Conservation (phyloP, 495 filamentous ascomycete genomes). For the Niebla homalea region DNA sequence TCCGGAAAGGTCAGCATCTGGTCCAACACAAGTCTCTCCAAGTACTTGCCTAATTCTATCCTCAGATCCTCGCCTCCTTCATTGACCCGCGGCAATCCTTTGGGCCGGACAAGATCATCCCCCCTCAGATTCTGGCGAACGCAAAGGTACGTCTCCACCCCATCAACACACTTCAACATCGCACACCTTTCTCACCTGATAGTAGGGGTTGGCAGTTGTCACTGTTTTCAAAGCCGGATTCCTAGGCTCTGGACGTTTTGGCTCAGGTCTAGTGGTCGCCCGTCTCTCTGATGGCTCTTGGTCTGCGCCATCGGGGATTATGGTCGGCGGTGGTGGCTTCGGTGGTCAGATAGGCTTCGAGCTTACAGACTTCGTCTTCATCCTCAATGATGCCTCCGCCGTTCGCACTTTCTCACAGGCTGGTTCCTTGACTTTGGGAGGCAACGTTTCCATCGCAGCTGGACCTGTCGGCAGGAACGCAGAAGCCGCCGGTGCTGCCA, state of each 20-base stretch:
- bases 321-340: conserved; percentile 80
- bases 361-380: conserved; percentile 97
- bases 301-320: conserved; percentile 89
- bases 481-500: conserved; percentile 89
- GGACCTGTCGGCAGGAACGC: conserved; percentile 90
- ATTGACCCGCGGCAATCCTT: conserved; percentile 90
- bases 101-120: conserved; percentile 94
- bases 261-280: conserved; percentile 86
- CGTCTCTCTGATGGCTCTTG: conserved; percentile 82
- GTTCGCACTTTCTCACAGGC: conserved; percentile 91
- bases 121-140: conserved; percentile 73
- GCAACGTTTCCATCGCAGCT: conserved; percentile 91
- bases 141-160: conserved; percentile 56
- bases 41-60: neutral
- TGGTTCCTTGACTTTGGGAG: conserved; percentile 81
- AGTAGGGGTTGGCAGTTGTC: conserved; percentile 81
- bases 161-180: neutral
- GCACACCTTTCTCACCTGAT: neutral
- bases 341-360: conserved; percentile 97
- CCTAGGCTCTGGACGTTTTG: conserved; percentile 82
- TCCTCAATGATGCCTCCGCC: conserved; percentile 82
- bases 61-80: conserved; percentile 72
- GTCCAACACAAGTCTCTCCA: neutral
- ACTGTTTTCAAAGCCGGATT: conserved; percentile 96
- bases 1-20: conserved; percentile 46